Conservation (phyloP, 345 rosid genomes). For the Syzygium grande region DNA sequence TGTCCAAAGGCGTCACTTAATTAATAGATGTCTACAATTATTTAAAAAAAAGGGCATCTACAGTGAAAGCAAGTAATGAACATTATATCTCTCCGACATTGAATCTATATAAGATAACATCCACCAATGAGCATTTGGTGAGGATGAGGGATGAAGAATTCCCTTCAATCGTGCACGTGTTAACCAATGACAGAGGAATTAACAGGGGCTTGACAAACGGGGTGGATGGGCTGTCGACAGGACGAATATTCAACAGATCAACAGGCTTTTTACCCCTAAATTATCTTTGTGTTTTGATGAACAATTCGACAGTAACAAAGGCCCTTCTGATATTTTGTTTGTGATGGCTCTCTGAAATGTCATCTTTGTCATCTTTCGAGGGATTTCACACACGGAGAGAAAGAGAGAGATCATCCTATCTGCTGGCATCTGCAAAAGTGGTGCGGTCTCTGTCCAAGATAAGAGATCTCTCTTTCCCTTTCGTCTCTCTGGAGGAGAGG, state of each 20-base stretch:
- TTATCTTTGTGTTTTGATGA: neutral
- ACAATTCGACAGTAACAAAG: neutral
- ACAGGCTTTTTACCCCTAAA: neutral
- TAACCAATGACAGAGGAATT: neutral
- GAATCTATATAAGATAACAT: neutral
- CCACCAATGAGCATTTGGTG: neutral
- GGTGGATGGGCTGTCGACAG: neutral
- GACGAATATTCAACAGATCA: neutral
- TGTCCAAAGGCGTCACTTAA: too few relatives aligned
- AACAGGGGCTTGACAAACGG: neutral
- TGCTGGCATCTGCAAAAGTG: neutral
- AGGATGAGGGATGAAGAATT: neutral
- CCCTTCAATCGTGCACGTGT: neutral
- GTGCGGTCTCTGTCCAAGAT: neutral
- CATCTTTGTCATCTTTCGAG: neutral
- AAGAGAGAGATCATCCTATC: neutral
- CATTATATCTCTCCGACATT: neutral
- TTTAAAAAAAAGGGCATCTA: neutral
- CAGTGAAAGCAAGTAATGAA: neutral
- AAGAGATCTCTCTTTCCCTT: neutral
- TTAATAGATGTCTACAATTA: neutral
- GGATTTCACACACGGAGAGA: neutral
- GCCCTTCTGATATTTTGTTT: neutral
- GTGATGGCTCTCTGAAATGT: neutral
- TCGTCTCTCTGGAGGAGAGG: neutral